Conservation (phyloP, 805 yeast species). For the Yueomyces sinensis region DNA sequence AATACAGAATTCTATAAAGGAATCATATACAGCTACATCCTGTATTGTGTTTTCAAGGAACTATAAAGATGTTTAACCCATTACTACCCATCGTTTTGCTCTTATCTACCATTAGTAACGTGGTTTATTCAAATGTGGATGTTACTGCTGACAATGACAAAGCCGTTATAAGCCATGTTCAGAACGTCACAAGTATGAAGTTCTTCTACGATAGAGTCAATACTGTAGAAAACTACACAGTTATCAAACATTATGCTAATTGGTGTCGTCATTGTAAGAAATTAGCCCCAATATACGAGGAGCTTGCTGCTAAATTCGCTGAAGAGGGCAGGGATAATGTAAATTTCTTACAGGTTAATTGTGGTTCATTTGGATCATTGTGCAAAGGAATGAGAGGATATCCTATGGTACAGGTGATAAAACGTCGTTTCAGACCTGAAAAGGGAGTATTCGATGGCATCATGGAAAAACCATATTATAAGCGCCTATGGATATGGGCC, state of each 20-base stretch:
- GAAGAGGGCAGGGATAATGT: slow-evolving; percentile 8
- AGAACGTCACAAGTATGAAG: not conserved
- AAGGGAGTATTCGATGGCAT: not conserved
- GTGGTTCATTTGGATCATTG: slow-evolving; percentile 22
- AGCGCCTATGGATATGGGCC: slow-evolving; percentile 1
- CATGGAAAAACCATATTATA: slow-evolving; percentile 1
- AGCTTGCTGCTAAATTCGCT: slow-evolving; percentile 29
- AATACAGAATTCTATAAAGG: too few species aligned
- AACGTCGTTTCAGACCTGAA: slow-evolving; percentile 27
- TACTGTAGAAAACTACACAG: slow-evolving; percentile 15
- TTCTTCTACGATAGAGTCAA: slow-evolving; percentile 19
- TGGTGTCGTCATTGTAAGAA: slow-evolving; percentile 64
- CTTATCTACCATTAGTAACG: too few species aligned
- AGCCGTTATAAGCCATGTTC: not conserved
- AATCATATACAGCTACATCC: too few species aligned
- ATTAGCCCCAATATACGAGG: slow-evolving; percentile 41
- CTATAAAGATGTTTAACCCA: too few species aligned
- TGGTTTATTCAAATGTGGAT: too few species aligned
- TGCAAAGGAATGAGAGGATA: slow-evolving; percentile 33
- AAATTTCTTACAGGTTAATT: slow-evolving; percentile 21
- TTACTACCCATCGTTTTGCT: too few species aligned
- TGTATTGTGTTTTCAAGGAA: too few species aligned
- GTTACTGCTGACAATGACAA: too few species aligned
- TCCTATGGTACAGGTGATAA: slow-evolving; percentile 51
- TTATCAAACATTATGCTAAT: slow-evolving; percentile 38